Percentiles rank a stretch among this genome's conserved stretches.
These are phyloP conservation scores for Cubamyces lactineus DNA, from an alignment of 768 basidiomycete genomes.

Conservation along the genomic window DNA sequence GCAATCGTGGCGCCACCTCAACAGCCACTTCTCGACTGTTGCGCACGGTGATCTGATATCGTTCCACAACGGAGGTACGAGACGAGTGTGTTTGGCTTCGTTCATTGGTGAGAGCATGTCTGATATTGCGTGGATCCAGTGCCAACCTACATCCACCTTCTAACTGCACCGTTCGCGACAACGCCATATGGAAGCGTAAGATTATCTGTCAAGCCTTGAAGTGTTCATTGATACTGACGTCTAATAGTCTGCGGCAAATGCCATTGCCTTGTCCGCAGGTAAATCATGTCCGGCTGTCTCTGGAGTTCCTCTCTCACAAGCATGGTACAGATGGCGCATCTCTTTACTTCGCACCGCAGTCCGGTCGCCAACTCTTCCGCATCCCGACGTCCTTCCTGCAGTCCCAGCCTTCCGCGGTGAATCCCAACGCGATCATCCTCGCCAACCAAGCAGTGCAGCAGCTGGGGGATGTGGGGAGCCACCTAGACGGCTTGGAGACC, in stretches of 20 bases:
- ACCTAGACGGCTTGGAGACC: conserved; percentile 27
- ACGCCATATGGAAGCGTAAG: conserved; percentile 22
- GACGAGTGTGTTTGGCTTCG: neutral
- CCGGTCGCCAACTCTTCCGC: conserved; percentile 24
- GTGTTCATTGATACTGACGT: neutral
- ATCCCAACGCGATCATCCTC: conserved; percentile 21
- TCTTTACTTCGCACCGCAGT: conserved; percentile 23
- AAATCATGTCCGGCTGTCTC: neutral
- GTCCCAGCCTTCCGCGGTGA: conserved; percentile 23
- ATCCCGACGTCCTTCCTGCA: conserved; percentile 26
- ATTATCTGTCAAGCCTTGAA: neutral
- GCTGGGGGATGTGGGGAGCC: conserved; percentile 24
- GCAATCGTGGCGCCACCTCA: conserved; percentile 27
- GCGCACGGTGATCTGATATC: conserved; percentile 19
- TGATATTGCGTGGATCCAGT: conserved; percentile 2
- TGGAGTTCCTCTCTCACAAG: neutral
- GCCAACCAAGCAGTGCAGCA: conserved; percentile 22
- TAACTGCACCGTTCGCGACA: conserved; percentile 15
- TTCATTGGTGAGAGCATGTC: no score
- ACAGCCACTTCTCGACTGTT: conserved; percentile 14
- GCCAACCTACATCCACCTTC: conserved; percentile 21
- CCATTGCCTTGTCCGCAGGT: conserved; percentile 27
- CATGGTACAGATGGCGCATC: conserved; percentile 21
- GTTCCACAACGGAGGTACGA: conserved; percentile 24
- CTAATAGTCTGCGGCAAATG: conserved; percentile 23